Evolutionary conservation across 2,329 filamentous ascomycete species (phyloP).

Genomic region (Colletotrichum chrysophilum): DNA sequence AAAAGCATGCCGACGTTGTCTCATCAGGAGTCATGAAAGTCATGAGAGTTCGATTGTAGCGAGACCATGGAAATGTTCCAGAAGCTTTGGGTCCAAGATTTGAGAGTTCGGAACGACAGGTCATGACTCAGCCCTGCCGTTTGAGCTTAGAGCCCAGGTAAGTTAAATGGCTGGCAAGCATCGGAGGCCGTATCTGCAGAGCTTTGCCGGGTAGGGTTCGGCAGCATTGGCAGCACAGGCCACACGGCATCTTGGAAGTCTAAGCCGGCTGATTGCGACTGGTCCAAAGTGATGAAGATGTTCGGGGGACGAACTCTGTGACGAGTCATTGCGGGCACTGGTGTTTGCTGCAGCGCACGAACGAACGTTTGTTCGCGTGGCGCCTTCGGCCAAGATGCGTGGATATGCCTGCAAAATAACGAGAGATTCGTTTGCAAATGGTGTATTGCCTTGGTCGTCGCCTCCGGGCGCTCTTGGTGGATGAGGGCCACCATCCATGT

Average conservation of each 20-base stretch:
- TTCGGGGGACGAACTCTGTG: conserved; percentile 9
- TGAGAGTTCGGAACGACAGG: conserved; percentile 4
- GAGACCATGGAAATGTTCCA: conserved; percentile 12
- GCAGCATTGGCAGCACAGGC: conserved; percentile 5
- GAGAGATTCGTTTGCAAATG: not conserved
- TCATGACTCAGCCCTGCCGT: conserved; percentile 20
- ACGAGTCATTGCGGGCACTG: conserved; percentile 12
- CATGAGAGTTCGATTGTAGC: not conserved
- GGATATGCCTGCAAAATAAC: not conserved
- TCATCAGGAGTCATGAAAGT: not conserved
- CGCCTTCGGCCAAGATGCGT: not conserved
- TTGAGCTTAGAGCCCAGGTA: not conserved
- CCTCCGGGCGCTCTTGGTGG: not conserved
- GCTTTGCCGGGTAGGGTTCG: not conserved
- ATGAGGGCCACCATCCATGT: not conserved
- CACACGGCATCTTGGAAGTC: conserved; percentile 12
- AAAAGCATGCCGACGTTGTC: not conserved
- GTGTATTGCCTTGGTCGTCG: not conserved
- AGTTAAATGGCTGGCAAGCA: not conserved
- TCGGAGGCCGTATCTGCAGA: not conserved
- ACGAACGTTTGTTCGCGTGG: conserved; percentile 1
- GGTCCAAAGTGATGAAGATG: conserved; percentile 14
- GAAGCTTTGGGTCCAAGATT: not conserved
- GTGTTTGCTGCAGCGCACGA: not conserved
- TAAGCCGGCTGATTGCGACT: conserved; percentile 20